phyloP scores from a whole-genome alignment of 106 monocot species.

The Allium sativum region DNA sequence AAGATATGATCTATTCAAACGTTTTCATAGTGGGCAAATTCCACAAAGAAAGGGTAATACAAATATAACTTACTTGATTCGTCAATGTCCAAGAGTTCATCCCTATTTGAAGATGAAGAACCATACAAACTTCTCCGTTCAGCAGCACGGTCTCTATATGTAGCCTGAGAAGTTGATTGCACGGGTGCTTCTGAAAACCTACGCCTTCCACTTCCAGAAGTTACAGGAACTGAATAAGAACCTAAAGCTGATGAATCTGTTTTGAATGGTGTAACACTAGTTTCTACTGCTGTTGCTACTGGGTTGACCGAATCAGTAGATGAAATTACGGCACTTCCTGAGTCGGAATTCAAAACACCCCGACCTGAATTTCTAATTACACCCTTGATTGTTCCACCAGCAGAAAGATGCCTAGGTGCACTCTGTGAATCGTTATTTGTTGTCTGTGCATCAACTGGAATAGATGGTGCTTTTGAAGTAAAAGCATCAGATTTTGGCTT shows the following conservation, averaged over 20 bases:
- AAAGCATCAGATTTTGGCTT: constrained; percentile 43
- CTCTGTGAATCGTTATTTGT: constrained; percentile 21
- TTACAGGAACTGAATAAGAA: constrained; percentile 34
- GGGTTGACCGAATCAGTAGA: constrained; percentile 1
- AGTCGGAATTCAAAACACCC: constrained; percentile 63
- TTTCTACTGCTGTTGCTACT: constrained; percentile 3
- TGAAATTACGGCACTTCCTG: constrained; percentile 8
- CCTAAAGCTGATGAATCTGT: constrained; percentile 80
- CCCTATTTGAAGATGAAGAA: constrained; percentile 41
- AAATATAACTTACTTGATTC: constrained; percentile 74
- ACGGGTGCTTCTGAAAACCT: constrained; percentile 84
- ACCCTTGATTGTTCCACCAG: constrained; percentile 59
- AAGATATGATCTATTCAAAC: too few relatives aligned
- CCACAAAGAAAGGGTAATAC: not conserved
- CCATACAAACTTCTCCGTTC: constrained; percentile 92
- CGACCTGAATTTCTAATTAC: constrained; percentile 72
- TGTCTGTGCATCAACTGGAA: constrained; percentile 13
- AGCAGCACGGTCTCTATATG: constrained; percentile 91
- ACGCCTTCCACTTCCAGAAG: constrained; percentile 56
- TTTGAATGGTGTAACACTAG: constrained; percentile 49
- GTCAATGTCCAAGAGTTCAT: constrained; percentile 29
- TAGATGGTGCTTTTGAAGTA: constrained; percentile 9
- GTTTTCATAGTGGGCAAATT: too few relatives aligned
- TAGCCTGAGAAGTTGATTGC: constrained; percentile 35
- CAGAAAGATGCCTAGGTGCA: constrained; percentile 36